Base-by-base conservation (phyloP, 1,284 basidiomycete genomes). In the Rhizopogon parksii region DNA sequence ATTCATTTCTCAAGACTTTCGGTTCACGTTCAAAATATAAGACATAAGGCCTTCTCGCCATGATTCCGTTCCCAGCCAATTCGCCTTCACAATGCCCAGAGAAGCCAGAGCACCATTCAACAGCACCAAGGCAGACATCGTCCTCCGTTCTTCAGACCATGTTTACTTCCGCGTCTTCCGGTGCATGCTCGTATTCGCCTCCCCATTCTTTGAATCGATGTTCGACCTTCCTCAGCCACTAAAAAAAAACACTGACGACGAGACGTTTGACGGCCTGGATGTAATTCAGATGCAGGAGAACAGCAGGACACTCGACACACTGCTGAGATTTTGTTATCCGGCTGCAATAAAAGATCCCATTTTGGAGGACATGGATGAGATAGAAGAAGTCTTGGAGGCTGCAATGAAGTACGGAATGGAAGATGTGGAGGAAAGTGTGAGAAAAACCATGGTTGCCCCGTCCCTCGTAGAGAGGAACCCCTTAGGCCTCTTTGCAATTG, bases 311-410 rank as follows among this genome's bases (percentile, higher is more conserved):
- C 51, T 75, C 46, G 63, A 69, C 30, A 53, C 56, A 36, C 60
- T 75, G 19, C 62, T 75, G 47, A 59, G 64, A 19, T 60, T 70
- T 40, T 71, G 70, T 47, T 74, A 75, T 53, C 72, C 74, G 0
- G 53, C 59, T 24, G 56, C 59, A 15, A 36, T 66, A 24, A 52
- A 54, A 4, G 53, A 56, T 5, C 54, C 56, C 1, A 47, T 53
- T 1, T 40, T 62, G 5, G 36, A 49, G 15, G 51, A 46, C 38
- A 40, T 57, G 21, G 55, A 49, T 14, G 60, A 62, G 7, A 51
- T 65, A 14, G 55, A 64, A 14, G 51, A 43, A 2, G 58, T 68
- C 2, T 49, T 70, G 17, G 60, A 60, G 37, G 69, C 64, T 1
- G 68, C 67, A 3, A 47, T 61, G 15, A 75, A 74, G 49, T 72